These are phyloP conservation scores for Peronosclerospora sorghi DNA, from an alignment of 352 stramenopile species.

Conservation along the genomic window DNA sequence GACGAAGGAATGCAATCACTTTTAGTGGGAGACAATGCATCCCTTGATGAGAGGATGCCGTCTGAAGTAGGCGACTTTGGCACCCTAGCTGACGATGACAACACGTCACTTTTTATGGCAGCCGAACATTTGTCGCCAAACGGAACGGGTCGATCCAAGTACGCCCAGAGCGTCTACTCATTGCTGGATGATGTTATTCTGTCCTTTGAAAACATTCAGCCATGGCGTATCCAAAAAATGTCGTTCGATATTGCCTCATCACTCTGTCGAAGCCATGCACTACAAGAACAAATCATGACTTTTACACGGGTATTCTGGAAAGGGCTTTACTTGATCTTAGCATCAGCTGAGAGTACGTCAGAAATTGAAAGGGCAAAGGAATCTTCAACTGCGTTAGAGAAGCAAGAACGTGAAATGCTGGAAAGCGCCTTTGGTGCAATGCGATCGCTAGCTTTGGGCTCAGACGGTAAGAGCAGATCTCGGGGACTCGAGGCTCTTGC, in stretches of 20 bases:
- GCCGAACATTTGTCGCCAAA: constrained; percentile 39
- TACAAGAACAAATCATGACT: constrained; percentile 57
- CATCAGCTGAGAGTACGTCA: constrained; percentile 43
- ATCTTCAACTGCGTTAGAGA: constrained; percentile 28
- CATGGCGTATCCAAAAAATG: constrained; percentile 65
- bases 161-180: constrained; percentile 42
- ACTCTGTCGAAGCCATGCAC: constrained; percentile 35
- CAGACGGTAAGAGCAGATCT: constrained; percentile 38
- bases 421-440: constrained; percentile 62
- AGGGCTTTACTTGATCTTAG: constrained; percentile 62
- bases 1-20: constrained; percentile 41
- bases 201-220: constrained; percentile 61
- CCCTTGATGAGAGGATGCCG: background rate
- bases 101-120: constrained; percentile 40
- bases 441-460: constrained; percentile 45
- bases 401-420: constrained; percentile 64
- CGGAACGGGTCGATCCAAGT: constrained; percentile 16
- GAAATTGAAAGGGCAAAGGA: constrained; percentile 26
- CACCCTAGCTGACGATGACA: constrained; percentile 31
- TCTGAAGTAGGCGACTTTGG: constrained; percentile 29
- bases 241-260: constrained; percentile 66
- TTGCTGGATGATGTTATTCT: constrained; percentile 57
- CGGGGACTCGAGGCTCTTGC: constrained; percentile 46
- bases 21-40: constrained; percentile 5
- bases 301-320: constrained; percentile 71